Evolutionary conservation across 371 early-diverging fungal genomes (phyloP), one percentile per base, ranked within the genome.

Genomic region (Rhizopus sp.): DNA sequence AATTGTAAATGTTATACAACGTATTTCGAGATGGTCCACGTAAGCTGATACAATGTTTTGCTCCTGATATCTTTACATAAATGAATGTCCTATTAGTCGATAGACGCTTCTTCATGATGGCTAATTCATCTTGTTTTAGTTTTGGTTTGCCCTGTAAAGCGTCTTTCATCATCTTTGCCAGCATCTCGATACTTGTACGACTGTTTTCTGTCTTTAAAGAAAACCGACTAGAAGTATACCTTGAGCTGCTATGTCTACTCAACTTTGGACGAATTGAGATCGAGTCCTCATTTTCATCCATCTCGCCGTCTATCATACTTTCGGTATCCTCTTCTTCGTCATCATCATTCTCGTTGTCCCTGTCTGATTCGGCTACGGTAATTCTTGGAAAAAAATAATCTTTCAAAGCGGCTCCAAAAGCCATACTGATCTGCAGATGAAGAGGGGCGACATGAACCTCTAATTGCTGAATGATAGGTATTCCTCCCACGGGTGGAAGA

Each of bases 401-500:
- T 35, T 86, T 81, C 38, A 94, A 68, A 17, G 84, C 72, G 53
- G 82, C 84, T 7, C 86, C 91, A 62, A 93, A 80, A 31, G 91
- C 92, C 50, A 90, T 88, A 4, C 92, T 92, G 38, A 93, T 77
- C 57, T 93, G 93, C 42, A 96, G 62, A 30, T 84, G 73, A 5
- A 94, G 63, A 1, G 96, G 94, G 34, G 77, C 79, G 60, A 96
- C 61, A 53, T 91, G 88, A 48, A 96, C 75, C 55, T 93, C 94
- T 52, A 95, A 82, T 46, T 92, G 90, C 52, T 93, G 92, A 16
- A 94, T 84, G 7, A 94, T 87, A 34, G 78, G 77, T 55, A 93
- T 93, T 9, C 94, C 93, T 12, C 86, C 94, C 2, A 94, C 94
- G 0, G 93, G 92, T 5, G 88, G 88, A 41, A 90, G 68, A 29